Evolutionary conservation across 768 basidiomycete species (phyloP).

Genomic region (Inosperma sp.): DNA sequence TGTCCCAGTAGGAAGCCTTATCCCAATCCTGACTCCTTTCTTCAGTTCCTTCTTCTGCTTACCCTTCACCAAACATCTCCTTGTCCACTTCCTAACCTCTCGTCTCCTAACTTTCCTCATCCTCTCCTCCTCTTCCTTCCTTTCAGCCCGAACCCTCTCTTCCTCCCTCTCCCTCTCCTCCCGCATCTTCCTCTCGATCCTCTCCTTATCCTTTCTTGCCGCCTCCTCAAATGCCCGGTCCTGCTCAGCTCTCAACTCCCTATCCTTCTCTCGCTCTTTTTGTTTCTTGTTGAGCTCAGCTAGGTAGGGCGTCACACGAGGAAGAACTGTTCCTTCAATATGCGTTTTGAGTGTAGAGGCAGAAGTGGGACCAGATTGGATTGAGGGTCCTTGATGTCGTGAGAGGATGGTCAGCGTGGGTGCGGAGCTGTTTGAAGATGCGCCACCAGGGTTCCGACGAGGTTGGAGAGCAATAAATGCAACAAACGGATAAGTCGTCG

Average conservation of each 20-base stretch:
- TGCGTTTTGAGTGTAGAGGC: constrained; percentile 59
- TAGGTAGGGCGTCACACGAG: constrained; percentile 77
- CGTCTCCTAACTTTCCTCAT: constrained; percentile 24
- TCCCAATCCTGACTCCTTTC: constrained; percentile 40
- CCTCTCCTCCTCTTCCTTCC: constrained; percentile 23
- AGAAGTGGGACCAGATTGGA: constrained; percentile 46
- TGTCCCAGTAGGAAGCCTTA: constrained; percentile 53
- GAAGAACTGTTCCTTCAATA: constrained; percentile 67
- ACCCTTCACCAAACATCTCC: constrained; percentile 6
- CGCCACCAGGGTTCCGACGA: constrained; percentile 40
- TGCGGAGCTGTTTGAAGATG: constrained; percentile 30
- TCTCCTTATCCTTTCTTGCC: constrained; percentile 60
- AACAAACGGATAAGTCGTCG: constrained; percentile 89
- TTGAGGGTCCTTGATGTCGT: constrained; percentile 69
- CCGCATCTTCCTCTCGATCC: constrained; percentile 41
- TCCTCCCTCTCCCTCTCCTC: constrained; percentile 34
- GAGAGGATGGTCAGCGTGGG: constrained; percentile 77
- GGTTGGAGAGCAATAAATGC: constrained; percentile 89
- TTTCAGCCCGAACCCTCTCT: constrained; percentile 27
- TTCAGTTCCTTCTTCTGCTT: constrained; percentile 4
- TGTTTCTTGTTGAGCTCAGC: constrained; percentile 49
- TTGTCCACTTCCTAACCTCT: constrained; percentile 34
- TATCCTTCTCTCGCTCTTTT: constrained; percentile 48
- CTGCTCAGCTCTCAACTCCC: constrained; percentile 71
- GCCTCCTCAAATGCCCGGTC: constrained; percentile 73